A percentile compares a stretch with the other conserved stretches of the same genome.
phyloP scores from a whole-genome alignment of 257 asterid species.

The Ilex asprella region DNA sequence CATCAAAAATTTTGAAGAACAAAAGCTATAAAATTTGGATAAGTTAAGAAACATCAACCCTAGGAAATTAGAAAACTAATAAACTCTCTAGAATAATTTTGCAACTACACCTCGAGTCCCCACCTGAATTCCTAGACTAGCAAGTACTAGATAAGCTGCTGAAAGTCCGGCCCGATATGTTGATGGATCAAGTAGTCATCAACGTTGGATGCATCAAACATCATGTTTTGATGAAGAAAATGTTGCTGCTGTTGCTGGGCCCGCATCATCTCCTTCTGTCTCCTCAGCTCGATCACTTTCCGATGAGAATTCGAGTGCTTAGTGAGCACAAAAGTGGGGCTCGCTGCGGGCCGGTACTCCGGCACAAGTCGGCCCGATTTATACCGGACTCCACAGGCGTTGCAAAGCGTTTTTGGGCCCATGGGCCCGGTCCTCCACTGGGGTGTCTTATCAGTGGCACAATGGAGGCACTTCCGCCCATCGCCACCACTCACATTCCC shows the following conservation, averaged over 20 bases:
- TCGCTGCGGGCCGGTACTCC: slow-evolving; percentile 85
- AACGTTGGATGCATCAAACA: slow-evolving; percentile 53
- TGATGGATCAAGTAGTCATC: slow-evolving; percentile 87
- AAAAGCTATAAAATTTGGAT: slow-evolving; percentile 31
- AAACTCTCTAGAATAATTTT: slow-evolving; percentile 1
- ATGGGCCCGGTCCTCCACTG: slow-evolving; percentile 96
- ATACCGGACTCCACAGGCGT: slow-evolving; percentile 87
- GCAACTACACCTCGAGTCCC: slow-evolving; percentile 1
- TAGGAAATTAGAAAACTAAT: slow-evolving; percentile 18
- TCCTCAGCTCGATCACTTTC: slow-evolving; percentile 72
- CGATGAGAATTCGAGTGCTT: slow-evolving; percentile 89
- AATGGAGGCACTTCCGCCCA: slow-evolving; percentile 78
- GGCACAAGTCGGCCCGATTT: slow-evolving; percentile 90
- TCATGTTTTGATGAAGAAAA: slow-evolving; percentile 37
- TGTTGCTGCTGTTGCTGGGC: slow-evolving; percentile 49
- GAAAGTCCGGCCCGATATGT: slow-evolving; percentile 66
- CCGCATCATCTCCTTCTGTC: slow-evolving; percentile 64
- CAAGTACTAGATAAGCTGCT: slow-evolving; percentile 49
- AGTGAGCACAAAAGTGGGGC: slow-evolving; percentile 77
- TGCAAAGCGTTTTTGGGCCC: slow-evolving; percentile 96
- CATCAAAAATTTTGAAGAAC: slow-evolving; percentile 5
- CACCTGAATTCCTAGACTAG: neutral
- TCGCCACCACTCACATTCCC: slow-evolving; percentile 24
- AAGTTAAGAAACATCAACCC: slow-evolving; percentile 38
- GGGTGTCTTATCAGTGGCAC: slow-evolving; percentile 93